Base-by-base conservation (phyloP, 306 rosid genomes). In the Vachellia pachyceras region DNA sequence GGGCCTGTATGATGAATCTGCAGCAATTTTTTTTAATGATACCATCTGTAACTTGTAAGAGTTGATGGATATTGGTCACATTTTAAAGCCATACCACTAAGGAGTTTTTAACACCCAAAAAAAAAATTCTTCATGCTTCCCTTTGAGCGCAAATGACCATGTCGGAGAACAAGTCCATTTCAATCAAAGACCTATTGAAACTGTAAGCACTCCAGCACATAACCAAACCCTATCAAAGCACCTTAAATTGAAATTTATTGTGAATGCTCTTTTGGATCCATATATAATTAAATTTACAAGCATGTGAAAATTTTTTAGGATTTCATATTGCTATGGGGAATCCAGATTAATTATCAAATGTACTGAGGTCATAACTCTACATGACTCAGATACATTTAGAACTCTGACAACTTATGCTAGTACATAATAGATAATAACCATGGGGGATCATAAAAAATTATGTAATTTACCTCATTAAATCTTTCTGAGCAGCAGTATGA, bases 391-490 rank as follows among this genome's bases (percentile, higher is more conserved):
- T 55, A 46, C 41, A 68, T 66, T 47, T 23, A 72, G 55, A 74
- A 60, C 60, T 71, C 68, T 41, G 41, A 66, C 33, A 83, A 73
- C 58, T 37, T 54, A 35, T 15, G 20, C 33, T 40, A 61, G 65
- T 73, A 77, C 58, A 40, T 23, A 40, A 50, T 61, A 76, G 20
- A 60, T 50, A 72, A 9, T n/a, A 35, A 44, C 77, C 82, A 78
- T 50, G 42, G 29, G 60, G 68, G 35, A 66, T 7, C 25, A 68
- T 8, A 61, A 36, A 67, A 67, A 69, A 36, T 39, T 37, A 71
- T 54, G 69, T 8, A 41, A 50, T 76, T 84, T 77, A 91, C 92
- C 89, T 86, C 79, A 64, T 84, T 69, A 76, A 82, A 50, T 86
- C 88, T 55, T 68, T 83, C 55, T 55, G 78, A 81, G 84, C 76